phyloP scores from a whole-genome alignment of 2,329 filamentous ascomycete species.

The Aspergillus sergii region DNA sequence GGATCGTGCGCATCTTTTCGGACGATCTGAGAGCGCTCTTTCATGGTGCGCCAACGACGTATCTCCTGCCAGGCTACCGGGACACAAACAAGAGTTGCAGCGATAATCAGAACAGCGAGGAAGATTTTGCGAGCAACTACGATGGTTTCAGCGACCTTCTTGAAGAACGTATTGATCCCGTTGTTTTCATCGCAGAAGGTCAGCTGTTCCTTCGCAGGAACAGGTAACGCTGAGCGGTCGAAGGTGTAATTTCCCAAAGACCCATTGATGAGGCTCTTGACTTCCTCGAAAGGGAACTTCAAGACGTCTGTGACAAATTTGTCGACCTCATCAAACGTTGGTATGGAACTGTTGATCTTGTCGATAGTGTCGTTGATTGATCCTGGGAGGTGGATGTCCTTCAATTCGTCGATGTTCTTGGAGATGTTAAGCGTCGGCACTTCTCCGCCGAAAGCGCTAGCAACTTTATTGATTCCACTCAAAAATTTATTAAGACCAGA shows the following conservation, averaged over 20 bases:
- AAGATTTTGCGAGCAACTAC: slow-evolving; percentile 72
- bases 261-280: slow-evolving; percentile 72
- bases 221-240: slow-evolving; percentile 74
- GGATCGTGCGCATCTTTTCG: slow-evolving; percentile 69
- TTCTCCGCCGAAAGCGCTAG: slow-evolving; percentile 49
- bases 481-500: slow-evolving; percentile 57
- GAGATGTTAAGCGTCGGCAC: slow-evolving; percentile 67
- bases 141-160: slow-evolving; percentile 67
- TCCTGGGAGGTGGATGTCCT: slow-evolving; percentile 68
- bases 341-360: slow-evolving; percentile 76
- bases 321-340: slow-evolving; percentile 79
- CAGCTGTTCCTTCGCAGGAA: slow-evolving; percentile 79
- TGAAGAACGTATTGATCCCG: slow-evolving; percentile 81
- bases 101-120: slow-evolving; percentile 70
- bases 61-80: slow-evolving; percentile 83
- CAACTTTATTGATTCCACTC: slow-evolving; percentile 59
- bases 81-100: slow-evolving; percentile 72
- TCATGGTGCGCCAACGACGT: slow-evolving; percentile 72
- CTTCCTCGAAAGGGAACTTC: slow-evolving; percentile 75
- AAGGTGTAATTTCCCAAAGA: slow-evolving; percentile 75
- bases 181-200: slow-evolving; percentile 88
- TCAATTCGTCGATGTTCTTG: slow-evolving; percentile 65
- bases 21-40: slow-evolving; percentile 69
- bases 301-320: slow-evolving; percentile 78
- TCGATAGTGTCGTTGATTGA: slow-evolving; percentile 70